A percentile compares a stretch with the other conserved stretches of the same genome.
phyloP scores from a whole-genome alignment of 768 basidiomycete genomes.

The Rhodotorula sphaerocarpa region DNA sequence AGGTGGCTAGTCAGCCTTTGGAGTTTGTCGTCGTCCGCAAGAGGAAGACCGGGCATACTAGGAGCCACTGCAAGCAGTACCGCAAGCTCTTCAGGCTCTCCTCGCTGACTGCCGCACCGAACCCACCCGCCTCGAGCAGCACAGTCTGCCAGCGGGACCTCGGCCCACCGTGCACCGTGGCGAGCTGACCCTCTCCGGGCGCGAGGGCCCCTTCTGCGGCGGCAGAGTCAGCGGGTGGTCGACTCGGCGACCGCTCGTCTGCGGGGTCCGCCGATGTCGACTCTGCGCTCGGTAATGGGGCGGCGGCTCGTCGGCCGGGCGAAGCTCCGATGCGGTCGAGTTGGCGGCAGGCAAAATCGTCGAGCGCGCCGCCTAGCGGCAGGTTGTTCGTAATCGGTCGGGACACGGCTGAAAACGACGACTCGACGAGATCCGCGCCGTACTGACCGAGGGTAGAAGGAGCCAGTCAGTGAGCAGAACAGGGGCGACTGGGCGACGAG shows the following conservation, averaged over 20 bases:
- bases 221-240: too few relatives aligned
- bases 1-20: neutral
- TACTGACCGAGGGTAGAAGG: constrained; percentile 3
- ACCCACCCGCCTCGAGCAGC: constrained; percentile 66
- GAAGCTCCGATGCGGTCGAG: constrained; percentile 57
- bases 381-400: constrained; percentile 27
- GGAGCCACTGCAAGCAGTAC: constrained; percentile 81
- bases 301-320: neutral
- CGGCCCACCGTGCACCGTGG: neutral
- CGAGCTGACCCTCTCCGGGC: constrained; percentile 9
- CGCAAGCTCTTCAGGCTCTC: constrained; percentile 78
- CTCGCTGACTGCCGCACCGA: constrained; percentile 79
- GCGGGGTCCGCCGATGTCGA: neutral
- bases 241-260: neutral
- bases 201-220: too few relatives aligned
- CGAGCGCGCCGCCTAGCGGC: constrained; percentile 49
- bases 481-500: too few relatives aligned
- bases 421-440: constrained; percentile 34
- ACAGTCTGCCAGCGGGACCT: constrained; percentile 79
- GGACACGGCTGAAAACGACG: constrained; percentile 30
- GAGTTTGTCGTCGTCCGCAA: constrained; percentile 12
- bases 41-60: constrained; percentile 24
- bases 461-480: neutral
- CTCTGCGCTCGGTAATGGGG: neutral
- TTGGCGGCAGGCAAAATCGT: constrained; percentile 81